Percentiles rank a stretch among this genome's conserved stretches.
phyloP scores from a whole-genome alignment of 2,329 filamentous ascomycete species.

The Chlorencoelia australis region DNA sequence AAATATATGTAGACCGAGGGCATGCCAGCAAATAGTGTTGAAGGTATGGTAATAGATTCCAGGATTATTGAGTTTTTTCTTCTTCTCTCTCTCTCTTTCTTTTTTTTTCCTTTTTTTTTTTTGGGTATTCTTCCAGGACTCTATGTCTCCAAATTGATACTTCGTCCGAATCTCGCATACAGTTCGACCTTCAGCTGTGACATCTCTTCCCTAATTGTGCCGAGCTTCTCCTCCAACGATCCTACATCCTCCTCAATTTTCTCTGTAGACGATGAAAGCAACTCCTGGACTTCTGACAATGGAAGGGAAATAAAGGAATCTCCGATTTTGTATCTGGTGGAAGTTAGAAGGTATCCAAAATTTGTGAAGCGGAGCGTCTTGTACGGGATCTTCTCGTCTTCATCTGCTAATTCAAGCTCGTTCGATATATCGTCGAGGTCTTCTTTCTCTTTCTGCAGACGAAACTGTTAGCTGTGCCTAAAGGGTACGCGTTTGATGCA shows the following conservation, averaged over 20 bases:
- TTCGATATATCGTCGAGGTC: constrained; percentile 87
- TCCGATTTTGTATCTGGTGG: constrained; percentile 83
- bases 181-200: constrained; percentile 79
- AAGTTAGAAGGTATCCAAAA: constrained; percentile 5
- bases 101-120: no score
- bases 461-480: not conserved
- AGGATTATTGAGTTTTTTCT: no score
- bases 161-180: constrained; percentile 90
- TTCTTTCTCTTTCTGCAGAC: constrained; percentile 85
- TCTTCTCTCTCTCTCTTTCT: no score
- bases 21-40: no score
- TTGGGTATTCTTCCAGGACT: constrained; percentile 18
- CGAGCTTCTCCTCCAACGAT: constrained; percentile 66
- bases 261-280: constrained; percentile 62
- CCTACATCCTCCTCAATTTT: constrained; percentile 69
- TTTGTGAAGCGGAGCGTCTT: not conserved
- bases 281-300: constrained; percentile 74
- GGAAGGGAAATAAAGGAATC: constrained; percentile 89
- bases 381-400: constrained; percentile 87
- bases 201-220: constrained; percentile 75
- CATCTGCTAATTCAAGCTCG: constrained; percentile 89
- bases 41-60: no score
- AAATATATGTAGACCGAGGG: no score
- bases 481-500: not conserved
- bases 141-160: constrained; percentile 92